Evolutionary conservation across 805 yeast species (phyloP), one percentile per base, ranked within the genome.

Genomic region (Wickerhamiella nectarea): DNA sequence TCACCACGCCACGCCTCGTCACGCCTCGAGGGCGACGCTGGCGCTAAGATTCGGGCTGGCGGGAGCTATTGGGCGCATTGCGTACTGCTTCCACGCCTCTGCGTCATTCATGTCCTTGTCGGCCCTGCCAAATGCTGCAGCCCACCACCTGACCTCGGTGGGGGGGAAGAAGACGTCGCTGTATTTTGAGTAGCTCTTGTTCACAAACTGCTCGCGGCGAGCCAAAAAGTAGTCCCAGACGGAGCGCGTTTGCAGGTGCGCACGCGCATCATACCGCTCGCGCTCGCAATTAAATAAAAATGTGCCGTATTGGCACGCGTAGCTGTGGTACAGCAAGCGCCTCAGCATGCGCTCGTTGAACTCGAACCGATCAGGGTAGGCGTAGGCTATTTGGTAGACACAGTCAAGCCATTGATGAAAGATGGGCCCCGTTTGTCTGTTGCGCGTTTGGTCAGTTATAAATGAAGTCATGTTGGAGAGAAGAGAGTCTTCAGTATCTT

Each of bases 221-320:
- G 94, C 81, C 44, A 76, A 67, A 64, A 91, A 89, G 57, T 91
- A 87, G 60, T 87, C 94, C 97, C 97, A 87, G 1, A 81, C 95
- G 11, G 89, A 76, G 26, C 82, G 69, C 0, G 95, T 81, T 10
- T 68, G 64, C 2, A 60, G 52, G 6, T 54, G 57, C 1, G 75
- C 60, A 9, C 67, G 58, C 21, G 66, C 61, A n/a, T 62, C 63
- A 6, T 63, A 53, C 44, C 76, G 63, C 47, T 84, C 94, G 40
- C 61, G 59, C 56, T 91, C 95, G 36, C 72, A 70, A 55, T 91
- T 80, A 51, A 74, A 76, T 43, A 91, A 59, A 54, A 91, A 91
- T 1, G 94, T 77, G 3, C 97, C 97, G 61, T 86, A 91, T 59
- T 91, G 97, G 54, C 97, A 86, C 1, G 96, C 83, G 56, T 86